Conservation (phyloP, 2,329 filamentous ascomycete genomes). For the Anisogramma anomala region DNA sequence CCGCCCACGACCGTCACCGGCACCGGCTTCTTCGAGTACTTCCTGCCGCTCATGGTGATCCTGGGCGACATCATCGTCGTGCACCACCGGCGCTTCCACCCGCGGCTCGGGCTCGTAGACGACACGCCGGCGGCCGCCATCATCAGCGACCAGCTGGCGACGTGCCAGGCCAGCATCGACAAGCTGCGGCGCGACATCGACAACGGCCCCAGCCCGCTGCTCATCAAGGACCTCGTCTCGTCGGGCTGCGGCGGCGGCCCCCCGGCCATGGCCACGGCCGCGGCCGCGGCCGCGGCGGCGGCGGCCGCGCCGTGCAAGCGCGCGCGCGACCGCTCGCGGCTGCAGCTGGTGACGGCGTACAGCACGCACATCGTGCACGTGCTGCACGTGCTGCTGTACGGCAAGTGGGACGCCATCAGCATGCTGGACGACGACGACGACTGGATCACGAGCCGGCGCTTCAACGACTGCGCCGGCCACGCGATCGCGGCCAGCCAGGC, state of each 20-base stretch:
- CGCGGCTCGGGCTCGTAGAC: slow-evolving; percentile 28
- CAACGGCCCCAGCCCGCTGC: slow-evolving; percentile 1
- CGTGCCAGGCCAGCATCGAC: slow-evolving; percentile 29
- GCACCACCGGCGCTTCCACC: slow-evolving; percentile 32
- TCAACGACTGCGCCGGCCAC: slow-evolving; percentile 34
- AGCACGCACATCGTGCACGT: slow-evolving; percentile 37
- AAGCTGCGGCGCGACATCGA: slow-evolving; percentile 19
- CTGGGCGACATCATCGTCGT: slow-evolving; percentile 38
- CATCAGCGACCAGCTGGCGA: slow-evolving; percentile 26
- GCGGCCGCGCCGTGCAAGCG: neutral
- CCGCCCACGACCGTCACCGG: slow-evolving; percentile 30
- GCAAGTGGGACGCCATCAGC: slow-evolving; percentile 38
- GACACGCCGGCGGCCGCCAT: slow-evolving; percentile 24
- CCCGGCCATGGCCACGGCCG: neutral
- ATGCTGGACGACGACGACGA: slow-evolving; percentile 38
- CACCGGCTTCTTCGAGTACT: slow-evolving; percentile 37
- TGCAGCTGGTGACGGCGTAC: slow-evolving; percentile 33
- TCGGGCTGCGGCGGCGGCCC: neutral
- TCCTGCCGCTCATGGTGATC: slow-evolving; percentile 37
- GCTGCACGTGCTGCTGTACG: slow-evolving; percentile 35
- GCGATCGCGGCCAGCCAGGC: slow-evolving; percentile 35
- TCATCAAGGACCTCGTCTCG: slow-evolving; percentile 18
- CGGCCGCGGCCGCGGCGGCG: neutral
- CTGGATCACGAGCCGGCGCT: slow-evolving; percentile 35
- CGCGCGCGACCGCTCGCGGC: slow-evolving; percentile 21